Percentiles rank a stretch among this genome's conserved stretches.
phyloP scores from a whole-genome alignment of 169 alveolate genomes.

The Ophryocystis elektroscirrha region DNA sequence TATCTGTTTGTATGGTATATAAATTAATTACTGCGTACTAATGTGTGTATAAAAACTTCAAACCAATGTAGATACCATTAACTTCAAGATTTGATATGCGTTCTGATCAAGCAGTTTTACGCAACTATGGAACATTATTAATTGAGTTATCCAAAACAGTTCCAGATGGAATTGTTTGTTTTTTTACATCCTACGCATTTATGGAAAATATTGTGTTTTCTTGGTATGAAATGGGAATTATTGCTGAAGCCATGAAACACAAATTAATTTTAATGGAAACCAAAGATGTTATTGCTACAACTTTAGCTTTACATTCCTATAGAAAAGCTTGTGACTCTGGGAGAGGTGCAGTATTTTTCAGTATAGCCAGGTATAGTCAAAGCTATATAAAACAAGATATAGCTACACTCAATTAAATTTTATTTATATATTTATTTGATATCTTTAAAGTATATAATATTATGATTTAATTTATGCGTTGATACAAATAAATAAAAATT shows the following conservation, averaged over 20 bases:
- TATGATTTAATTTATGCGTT: not conserved
- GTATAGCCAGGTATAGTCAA: slow-evolving; percentile 49
- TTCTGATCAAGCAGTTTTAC: slow-evolving; percentile 55
- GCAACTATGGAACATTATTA: slow-evolving; percentile 69
- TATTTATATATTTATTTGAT: too few species aligned
- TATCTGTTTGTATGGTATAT: too few species aligned
- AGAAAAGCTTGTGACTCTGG: slow-evolving; percentile 90
- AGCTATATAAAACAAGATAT: not conserved
- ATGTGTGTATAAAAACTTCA: not conserved
- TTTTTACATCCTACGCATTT: slow-evolving; percentile 74
- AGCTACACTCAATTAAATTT: too few species aligned
- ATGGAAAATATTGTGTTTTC: slow-evolving; percentile 58
- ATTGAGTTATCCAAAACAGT: slow-evolving; percentile 60
- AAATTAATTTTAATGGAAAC: slow-evolving; percentile 83
- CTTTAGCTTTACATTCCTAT: slow-evolving; percentile 50
- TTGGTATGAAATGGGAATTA: slow-evolving; percentile 83
- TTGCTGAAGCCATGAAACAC: slow-evolving; percentile 63
- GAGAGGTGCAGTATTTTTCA: slow-evolving; percentile 83
- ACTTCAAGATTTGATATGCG: slow-evolving; percentile 69
- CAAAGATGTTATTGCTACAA: slow-evolving; percentile 78
- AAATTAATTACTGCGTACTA: too few species aligned
- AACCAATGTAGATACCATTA: slow-evolving; percentile 46
- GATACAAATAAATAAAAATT: not conserved
- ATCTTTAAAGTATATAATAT: too few species aligned
- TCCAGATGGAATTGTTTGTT: slow-evolving; percentile 86